These are phyloP conservation scores for Botrytis fragariae DNA, from an alignment of 2,329 filamentous ascomycete species.

Conservation along the genomic window DNA sequence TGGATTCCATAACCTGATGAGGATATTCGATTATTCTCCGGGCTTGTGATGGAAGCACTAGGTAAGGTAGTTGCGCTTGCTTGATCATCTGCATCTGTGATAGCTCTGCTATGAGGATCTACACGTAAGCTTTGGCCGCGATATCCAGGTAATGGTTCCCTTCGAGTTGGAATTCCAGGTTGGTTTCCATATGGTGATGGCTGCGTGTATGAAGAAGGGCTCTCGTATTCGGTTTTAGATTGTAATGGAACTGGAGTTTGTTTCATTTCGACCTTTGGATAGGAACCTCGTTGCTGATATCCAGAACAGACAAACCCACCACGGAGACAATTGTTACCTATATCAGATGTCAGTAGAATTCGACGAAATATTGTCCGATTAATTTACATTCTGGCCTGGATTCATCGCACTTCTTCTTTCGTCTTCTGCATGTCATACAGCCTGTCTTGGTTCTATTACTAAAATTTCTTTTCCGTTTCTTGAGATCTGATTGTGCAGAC, in stretches of 20 bases:
- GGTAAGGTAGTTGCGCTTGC: conserved; percentile 58
- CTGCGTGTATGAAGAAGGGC: conserved; percentile 51
- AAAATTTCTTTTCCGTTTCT: conserved; percentile 77
- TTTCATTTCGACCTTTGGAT: conserved; percentile 73
- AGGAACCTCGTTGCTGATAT: conserved; percentile 76
- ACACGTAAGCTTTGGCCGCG: conserved; percentile 61
- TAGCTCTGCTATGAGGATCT: conserved; percentile 55
- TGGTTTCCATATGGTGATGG: conserved; percentile 53
- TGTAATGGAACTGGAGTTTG: conserved; percentile 71
- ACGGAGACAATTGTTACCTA: conserved; percentile 84
- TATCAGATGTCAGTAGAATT: conserved; percentile 8
- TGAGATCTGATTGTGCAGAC: conserved; percentile 56
- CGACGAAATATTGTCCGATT: conserved; percentile 3
- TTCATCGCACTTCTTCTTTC: conserved; percentile 99
- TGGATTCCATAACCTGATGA: conserved; percentile 48
- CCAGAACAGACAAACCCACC: conserved; percentile 90
- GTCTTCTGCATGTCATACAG: conserved; percentile 83
- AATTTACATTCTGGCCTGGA: conserved; percentile 83
- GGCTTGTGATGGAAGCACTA: conserved; percentile 51
- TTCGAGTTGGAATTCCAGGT: conserved; percentile 40
- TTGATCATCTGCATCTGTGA: conserved; percentile 57
- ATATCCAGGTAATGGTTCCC: conserved; percentile 58
- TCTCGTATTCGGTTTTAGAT: conserved; percentile 67
- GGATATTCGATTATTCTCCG: conserved; percentile 59
- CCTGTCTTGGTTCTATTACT: conserved; percentile 96